phyloP scores from a whole-genome alignment of 805 yeast genomes.

The Torulaspora quercuum region DNA sequence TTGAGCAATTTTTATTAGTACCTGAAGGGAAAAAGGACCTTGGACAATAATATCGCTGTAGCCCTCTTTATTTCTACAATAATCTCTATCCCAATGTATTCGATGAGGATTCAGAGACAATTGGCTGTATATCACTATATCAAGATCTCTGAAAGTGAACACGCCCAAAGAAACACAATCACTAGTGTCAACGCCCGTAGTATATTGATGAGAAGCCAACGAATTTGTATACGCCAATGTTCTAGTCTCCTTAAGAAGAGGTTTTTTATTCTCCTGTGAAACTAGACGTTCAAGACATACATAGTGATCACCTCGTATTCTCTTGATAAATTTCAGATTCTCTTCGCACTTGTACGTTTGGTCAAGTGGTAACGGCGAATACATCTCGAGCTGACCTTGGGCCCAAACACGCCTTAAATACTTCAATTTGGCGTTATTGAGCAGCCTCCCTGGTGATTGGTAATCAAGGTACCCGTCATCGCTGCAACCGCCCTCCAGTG shows the following conservation, averaged over 20 bases:
- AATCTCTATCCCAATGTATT: constrained; percentile 67
- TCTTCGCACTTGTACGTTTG: constrained; percentile 51
- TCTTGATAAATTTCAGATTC: constrained; percentile 42
- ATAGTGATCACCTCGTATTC: constrained; percentile 39
- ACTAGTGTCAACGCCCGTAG: not conserved
- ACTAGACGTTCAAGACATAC: constrained; percentile 57
- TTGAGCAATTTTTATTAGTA: constrained; percentile 53
- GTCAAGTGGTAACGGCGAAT: constrained; percentile 38
- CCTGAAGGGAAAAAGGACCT: constrained; percentile 73
- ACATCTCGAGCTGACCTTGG: constrained; percentile 56
- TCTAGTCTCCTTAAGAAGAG: constrained; percentile 48
- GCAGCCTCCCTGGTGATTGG: constrained; percentile 54
- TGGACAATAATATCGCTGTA: constrained; percentile 64
- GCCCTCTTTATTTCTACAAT: constrained; percentile 53
- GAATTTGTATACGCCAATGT: constrained; percentile 59
- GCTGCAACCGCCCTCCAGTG: constrained; percentile 47
- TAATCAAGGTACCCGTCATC: constrained; percentile 78
- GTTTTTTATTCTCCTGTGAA: constrained; percentile 14
- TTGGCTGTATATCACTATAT: constrained; percentile 60
- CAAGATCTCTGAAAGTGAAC: constrained; percentile 39
- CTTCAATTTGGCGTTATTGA: constrained; percentile 15
- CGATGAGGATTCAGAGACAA: constrained; percentile 79
- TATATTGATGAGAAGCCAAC: constrained; percentile 4
- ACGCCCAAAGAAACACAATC: constrained; percentile 11
- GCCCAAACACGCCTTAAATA: constrained; percentile 76